phyloP scores from a whole-genome alignment of 2,329 filamentous ascomycete species.

The Coccinonectria pachysandricola region DNA sequence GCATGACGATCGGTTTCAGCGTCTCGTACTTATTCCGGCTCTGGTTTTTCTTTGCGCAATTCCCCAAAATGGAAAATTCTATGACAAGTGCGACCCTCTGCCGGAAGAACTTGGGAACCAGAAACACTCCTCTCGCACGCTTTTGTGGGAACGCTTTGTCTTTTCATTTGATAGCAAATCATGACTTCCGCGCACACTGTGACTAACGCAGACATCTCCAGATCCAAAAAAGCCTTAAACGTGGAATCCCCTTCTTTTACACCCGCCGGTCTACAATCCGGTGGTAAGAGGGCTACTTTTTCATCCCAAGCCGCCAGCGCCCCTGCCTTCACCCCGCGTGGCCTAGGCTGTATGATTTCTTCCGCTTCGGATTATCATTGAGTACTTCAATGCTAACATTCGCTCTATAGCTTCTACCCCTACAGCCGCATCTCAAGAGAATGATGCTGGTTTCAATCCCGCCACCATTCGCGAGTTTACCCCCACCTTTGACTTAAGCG shows the following conservation, averaged over 20 bases:
- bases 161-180: too few species aligned
- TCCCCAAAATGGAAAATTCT: too few species aligned
- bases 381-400: slow-evolving; percentile 6
- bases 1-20: too few species aligned
- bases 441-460: slow-evolving; percentile 43
- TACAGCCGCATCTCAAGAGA: slow-evolving; percentile 30
- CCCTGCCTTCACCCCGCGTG: slow-evolving; percentile 71
- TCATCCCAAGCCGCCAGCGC: slow-evolving; percentile 87
- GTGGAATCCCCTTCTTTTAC: slow-evolving; percentile 96
- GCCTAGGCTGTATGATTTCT: slow-evolving; percentile 29
- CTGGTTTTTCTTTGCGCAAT: too few species aligned
- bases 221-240: slow-evolving; percentile 69
- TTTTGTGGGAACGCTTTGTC: too few species aligned
- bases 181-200: too few species aligned
- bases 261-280: slow-evolving; percentile 44
- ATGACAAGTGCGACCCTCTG: too few species aligned
- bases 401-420: slow-evolving; percentile 21
- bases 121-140: too few species aligned
- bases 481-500: slow-evolving; percentile 44
- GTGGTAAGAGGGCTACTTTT: slow-evolving; percentile 62
- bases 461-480: slow-evolving; percentile 50
- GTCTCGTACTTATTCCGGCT: too few species aligned
- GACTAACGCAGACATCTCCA: too few species aligned
- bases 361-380: slow-evolving; percentile 6
- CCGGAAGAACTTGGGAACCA: too few species aligned